Conservation (phyloP, 1,139 yeast genomes). For the Candida glucosophila region DNA sequence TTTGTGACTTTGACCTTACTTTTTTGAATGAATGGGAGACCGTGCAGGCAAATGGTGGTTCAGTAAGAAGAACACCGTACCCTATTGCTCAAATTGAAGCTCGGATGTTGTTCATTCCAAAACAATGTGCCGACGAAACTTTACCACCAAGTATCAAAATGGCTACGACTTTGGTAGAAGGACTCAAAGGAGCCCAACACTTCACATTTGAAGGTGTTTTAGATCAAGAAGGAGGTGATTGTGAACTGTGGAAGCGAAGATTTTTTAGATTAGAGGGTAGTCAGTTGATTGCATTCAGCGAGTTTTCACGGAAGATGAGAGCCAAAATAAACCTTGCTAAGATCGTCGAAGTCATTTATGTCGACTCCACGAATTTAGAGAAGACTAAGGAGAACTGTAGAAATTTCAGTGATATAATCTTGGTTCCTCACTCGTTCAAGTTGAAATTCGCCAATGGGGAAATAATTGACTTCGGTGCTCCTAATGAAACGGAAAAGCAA, state of each 20-base stretch:
- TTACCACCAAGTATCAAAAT: conserved; percentile 59
- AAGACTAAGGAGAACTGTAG: conserved; percentile 31
- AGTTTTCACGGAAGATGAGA: conserved; percentile 49
- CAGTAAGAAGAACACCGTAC: conserved; percentile 42
- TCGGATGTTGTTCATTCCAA: conserved; percentile 64
- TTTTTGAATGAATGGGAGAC: conserved; percentile 80
- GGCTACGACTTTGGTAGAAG: conserved; percentile 45
- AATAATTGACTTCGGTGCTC: conserved; percentile 62
- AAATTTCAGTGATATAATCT: conserved; percentile 55
- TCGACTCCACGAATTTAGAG: conserved; percentile 29
- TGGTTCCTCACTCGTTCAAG: conserved; percentile 58
- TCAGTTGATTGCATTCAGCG: conserved; percentile 58
- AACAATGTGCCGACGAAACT: conserved; percentile 45
- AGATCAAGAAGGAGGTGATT: conserved; percentile 77
- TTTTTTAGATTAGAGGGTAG: conserved; percentile 55
- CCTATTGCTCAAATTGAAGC: conserved; percentile 61
- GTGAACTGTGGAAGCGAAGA: conserved; percentile 53
- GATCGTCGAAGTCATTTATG: conserved; percentile 45
- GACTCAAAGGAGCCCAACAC: conserved; percentile 31
- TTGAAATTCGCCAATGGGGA: conserved; percentile 61
- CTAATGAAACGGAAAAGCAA: conserved; percentile 42
- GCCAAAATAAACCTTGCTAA: conserved; percentile 61
- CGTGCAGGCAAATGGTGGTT: conserved; percentile 19
- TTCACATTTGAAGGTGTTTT: conserved; percentile 49
- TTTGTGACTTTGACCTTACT: conserved; percentile 45